Percentiles rank a stretch among this genome's conserved stretches.
These are phyloP conservation scores for Pichia kudriavzevii DNA, from an alignment of 1,139 yeast species.

Conservation along the genomic window DNA sequence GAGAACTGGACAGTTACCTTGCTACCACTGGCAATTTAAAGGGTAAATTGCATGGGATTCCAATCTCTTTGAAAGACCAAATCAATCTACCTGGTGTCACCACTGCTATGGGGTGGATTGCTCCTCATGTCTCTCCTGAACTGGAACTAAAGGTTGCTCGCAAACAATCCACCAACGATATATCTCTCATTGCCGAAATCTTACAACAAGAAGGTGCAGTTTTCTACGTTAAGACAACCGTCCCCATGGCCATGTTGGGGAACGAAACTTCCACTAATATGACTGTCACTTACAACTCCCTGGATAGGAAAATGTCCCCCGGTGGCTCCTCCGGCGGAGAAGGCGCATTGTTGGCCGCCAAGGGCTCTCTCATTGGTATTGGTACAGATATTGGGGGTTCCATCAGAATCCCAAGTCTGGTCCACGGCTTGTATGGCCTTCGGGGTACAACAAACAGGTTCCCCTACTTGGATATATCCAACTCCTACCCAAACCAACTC, in stretches of 20 bases:
- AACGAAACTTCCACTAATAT: constrained; percentile 41
- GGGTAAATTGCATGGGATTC: constrained; percentile 65
- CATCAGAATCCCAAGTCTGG: constrained; percentile 49
- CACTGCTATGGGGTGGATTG: constrained; percentile 40
- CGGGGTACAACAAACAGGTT: constrained; percentile 42
- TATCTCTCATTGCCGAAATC: constrained; percentile 37
- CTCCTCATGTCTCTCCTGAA: constrained; percentile 28
- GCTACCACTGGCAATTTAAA: constrained; percentile 29
- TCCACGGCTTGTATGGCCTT: constrained; percentile 47
- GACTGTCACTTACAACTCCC: constrained; percentile 44
- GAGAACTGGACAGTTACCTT: constrained; percentile 37
- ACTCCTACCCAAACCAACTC: constrained; percentile 53
- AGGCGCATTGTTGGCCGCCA: constrained; percentile 44
- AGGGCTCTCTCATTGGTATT: constrained; percentile 45
- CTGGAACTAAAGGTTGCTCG: constrained; percentile 17
- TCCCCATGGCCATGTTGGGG: constrained; percentile 52
- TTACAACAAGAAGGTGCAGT: constrained; percentile 45
- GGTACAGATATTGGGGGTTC: constrained; percentile 68
- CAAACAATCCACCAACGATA: constrained; percentile 10
- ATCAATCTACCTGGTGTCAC: constrained; percentile 41
- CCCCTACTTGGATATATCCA: constrained; percentile 44
- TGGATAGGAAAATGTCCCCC: constrained; percentile 36
- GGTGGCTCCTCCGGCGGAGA: constrained; percentile 71
- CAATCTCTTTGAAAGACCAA: constrained; percentile 53
- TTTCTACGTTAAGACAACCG: constrained; percentile 49